Conservation (phyloP, 169 alveolate species). For the Pseudocohnilembus persalinus region DNA sequence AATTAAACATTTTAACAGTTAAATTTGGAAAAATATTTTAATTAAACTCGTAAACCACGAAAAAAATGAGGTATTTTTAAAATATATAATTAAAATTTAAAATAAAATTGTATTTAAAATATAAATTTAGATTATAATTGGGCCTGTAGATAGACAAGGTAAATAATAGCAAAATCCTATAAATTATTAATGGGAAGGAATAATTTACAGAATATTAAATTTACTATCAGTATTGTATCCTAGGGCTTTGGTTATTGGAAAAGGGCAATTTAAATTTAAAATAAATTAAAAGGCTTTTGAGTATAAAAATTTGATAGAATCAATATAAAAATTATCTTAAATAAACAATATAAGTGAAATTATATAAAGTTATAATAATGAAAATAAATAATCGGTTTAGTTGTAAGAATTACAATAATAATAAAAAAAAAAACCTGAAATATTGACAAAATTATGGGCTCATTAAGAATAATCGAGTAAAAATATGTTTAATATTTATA, state of each 20-base stretch:
- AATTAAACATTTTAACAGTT: neutral
- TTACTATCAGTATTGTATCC: neutral
- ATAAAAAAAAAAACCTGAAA: no score
- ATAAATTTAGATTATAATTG: neutral
- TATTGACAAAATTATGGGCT: neutral
- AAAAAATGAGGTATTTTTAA: neutral
- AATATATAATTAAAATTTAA: no score
- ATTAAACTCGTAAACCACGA: neutral
- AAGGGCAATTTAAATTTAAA: neutral
- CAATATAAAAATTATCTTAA: neutral
- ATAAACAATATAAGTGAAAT: no score
- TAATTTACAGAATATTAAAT: neutral
- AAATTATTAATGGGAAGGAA: neutral
- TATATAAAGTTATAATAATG: neutral
- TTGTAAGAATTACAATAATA: neutral
- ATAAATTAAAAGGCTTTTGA: neutral
- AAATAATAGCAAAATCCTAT: neutral
- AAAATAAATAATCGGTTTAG: neutral
- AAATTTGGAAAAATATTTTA: neutral
- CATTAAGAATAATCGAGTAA: neutral
- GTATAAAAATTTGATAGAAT: neutral
- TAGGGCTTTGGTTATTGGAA: neutral
- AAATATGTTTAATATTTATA: neutral
- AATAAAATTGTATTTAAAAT: neutral
- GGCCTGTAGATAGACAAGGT: neutral